Evolutionary conservation across 306 rosid species (phyloP), one percentile per base, ranked within the genome.

Genomic region (Alnus rubra): DNA sequence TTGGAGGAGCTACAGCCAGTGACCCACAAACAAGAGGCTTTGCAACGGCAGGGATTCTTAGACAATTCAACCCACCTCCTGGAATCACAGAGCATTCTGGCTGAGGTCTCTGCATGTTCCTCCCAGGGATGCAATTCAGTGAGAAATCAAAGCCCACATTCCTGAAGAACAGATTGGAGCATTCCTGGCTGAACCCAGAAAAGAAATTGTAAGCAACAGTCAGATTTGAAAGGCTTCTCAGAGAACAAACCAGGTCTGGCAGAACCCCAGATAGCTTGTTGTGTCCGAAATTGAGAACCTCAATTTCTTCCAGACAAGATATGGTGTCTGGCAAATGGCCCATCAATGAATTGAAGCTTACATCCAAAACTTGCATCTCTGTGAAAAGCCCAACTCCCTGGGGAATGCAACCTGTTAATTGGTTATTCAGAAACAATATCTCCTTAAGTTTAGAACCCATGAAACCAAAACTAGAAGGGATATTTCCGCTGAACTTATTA

Each of bases 271-370:
- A 96, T 5, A 96, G 93, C 87, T 86, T 82, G 87, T 96, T 96
- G 80, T 93, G 96, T 4, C 82, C 96, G 78, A 96, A 80, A 79
- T 96, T 96, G 49, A 96, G 87, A 44, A 96, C 92, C 79, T 96
- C 91, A n/a, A 96, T 88, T 1, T 83, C 86, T 62, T 91, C 84
- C 77, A 96, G 87, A 69, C 99, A 96, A 37, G 99, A 93, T 1
- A 96, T 50, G 45, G 99, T 90, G 77, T 96, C 94, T 14, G 99
- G 99, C 68, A 93, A 68, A 81, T 93, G 98, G 74, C 99, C 99
- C 97, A 84, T 81, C 0, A 96, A 80, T 33, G 98, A 74, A 80
- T 96, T 96, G 71, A 65, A 90, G 87, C 99, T 96, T 65, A 88
- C 92, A 86, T 96, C 99, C 18, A 96, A 77, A 33, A 96, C 99